Percentiles rank a stretch among this genome's conserved stretches.
These are phyloP conservation scores for Lactifluus volemus DNA, from an alignment of 768 basidiomycete genomes.

Conservation along the genomic window DNA sequence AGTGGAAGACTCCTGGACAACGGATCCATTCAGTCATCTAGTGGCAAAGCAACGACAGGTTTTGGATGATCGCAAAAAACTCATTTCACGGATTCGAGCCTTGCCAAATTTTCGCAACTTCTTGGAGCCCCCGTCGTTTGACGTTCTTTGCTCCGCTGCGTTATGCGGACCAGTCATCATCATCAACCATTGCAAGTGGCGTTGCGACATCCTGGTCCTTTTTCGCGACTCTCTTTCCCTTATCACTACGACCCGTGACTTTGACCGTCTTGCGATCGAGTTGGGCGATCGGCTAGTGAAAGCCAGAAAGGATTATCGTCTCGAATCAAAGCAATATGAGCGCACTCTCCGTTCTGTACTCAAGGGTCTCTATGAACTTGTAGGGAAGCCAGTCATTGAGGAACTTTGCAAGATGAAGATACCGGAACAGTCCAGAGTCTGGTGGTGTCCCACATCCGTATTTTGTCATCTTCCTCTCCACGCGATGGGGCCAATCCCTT, in stretches of 20 bases:
- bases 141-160: not conserved
- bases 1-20: not conserved
- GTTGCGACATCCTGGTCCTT: constrained; percentile 2
- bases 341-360: not conserved
- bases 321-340: not conserved
- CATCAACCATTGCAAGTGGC: not conserved
- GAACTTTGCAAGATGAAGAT: not conserved
- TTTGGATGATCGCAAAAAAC: not conserved
- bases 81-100: not conserved
- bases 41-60: not conserved
- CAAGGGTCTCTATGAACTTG: not conserved
- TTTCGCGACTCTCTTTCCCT: not conserved
- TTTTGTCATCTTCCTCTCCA: not conserved
- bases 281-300: not conserved
- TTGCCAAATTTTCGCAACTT: not conserved
- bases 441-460: not conserved
- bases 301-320: not conserved
- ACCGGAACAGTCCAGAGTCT: not conserved
- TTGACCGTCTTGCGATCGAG: not conserved
- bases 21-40: not conserved
- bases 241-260: not conserved
- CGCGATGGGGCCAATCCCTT: too few species aligned
- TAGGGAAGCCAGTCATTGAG: not conserved
- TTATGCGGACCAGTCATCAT: constrained; percentile 4
- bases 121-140: not conserved